Evolutionary conservation across 306 rosid genomes (phyloP).

Genomic region (Cicer cuneatum): DNA sequence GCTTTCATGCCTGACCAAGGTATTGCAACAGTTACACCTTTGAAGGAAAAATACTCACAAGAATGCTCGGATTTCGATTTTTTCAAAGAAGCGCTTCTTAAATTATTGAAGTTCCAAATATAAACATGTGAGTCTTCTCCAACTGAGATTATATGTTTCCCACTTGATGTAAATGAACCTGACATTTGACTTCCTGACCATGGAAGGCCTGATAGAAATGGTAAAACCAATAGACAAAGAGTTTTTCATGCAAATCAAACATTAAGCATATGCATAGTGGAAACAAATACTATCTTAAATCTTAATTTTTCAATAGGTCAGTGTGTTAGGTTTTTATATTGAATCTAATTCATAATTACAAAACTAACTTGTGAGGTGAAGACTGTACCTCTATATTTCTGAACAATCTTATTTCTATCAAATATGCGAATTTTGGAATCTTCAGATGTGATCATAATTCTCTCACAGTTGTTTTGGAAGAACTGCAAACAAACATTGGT

Average conservation of each 20-base stretch:
- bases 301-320: background rate
- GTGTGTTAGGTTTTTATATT: too few relatives aligned
- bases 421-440: conserved; percentile 78
- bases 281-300: background rate
- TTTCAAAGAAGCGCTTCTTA: conserved; percentile 40
- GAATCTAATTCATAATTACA: too few relatives aligned
- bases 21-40: conserved; percentile 74
- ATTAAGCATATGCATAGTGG: background rate
- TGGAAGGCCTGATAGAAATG: conserved; percentile 59
- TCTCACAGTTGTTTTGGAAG: conserved; percentile 52
- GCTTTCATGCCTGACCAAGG: conserved; percentile 73
- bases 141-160: conserved; percentile 69
- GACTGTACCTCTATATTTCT: conserved; percentile 67
- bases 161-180: conserved; percentile 68
- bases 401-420: conserved; percentile 64
- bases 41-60: conserved; percentile 70
- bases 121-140: conserved; percentile 82
- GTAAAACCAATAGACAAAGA: conserved; percentile 29
- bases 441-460: conserved; percentile 81
- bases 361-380: too few relatives aligned
- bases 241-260: background rate
- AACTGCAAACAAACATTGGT: conserved; percentile 58
- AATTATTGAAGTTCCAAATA: conserved; percentile 64
- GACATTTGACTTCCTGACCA: conserved; percentile 80
- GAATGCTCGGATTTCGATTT: conserved; percentile 56